Evolutionary conservation across 1,284 basidiomycete species (phyloP).

Genomic region (Phlebopus sp.): DNA sequence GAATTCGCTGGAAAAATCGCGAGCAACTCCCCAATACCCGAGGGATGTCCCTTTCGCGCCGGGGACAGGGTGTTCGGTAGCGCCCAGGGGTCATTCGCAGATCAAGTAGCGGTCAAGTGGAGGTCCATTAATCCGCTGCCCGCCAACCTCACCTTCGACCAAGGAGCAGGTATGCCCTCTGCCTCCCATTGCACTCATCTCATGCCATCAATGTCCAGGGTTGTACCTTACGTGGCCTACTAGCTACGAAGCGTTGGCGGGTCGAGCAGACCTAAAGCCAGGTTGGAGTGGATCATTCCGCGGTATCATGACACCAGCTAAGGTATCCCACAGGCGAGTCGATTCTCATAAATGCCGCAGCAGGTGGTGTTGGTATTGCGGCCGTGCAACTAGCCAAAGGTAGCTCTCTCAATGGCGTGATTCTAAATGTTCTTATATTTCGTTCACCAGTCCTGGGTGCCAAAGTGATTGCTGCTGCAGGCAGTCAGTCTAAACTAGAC

Average conservation of each 20-base stretch:
- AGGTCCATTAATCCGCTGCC: conserved; percentile 57
- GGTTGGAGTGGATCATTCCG: conserved; percentile 39
- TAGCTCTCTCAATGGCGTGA: conserved; percentile 18
- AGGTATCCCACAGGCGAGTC: conserved; percentile 63
- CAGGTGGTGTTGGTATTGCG: conserved; percentile 89
- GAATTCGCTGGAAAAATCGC: conserved; percentile 87
- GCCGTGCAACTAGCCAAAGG: conserved; percentile 91
- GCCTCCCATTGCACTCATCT: conserved; percentile 35
- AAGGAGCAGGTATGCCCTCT: conserved; percentile 50
- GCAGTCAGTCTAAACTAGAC: conserved; percentile 66
- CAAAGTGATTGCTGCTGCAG: conserved; percentile 77
- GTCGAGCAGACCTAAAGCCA: conserved; percentile 74
- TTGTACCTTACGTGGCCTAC: conserved; percentile 87
- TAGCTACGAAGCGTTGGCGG: conserved; percentile 84
- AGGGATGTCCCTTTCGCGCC: conserved; percentile 74
- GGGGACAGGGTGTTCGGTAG: conserved; percentile 91
- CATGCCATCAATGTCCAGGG: conserved; percentile 36
- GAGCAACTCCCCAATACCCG: conserved; percentile 73
- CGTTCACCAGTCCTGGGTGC: conserved; percentile 60
- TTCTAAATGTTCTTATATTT: conserved; percentile 3
- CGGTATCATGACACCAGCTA: conserved; percentile 8
- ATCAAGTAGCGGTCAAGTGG: conserved; percentile 60
- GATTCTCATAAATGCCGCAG: conserved; percentile 86
- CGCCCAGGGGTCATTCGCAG: conserved; percentile 79
- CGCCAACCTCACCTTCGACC: conserved; percentile 59